A percentile compares a stretch with the other conserved stretches of the same genome.
Conservation (phyloP, 2,329 filamentous ascomycete genomes). For the Ilyonectria mors-panacis region DNA sequence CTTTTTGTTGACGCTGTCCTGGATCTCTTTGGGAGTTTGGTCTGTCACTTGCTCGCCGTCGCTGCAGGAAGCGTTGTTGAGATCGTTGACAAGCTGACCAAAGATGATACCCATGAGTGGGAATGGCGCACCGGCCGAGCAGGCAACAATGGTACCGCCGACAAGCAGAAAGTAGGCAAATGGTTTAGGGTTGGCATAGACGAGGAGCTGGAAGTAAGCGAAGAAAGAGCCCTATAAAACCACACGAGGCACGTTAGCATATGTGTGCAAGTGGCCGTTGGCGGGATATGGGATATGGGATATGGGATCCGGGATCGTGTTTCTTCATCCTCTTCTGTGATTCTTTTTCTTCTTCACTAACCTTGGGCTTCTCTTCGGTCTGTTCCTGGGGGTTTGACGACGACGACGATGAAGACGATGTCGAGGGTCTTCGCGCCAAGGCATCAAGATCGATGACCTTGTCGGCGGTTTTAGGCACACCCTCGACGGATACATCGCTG, state of each 20-base stretch:
- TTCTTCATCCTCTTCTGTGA: too few species aligned
- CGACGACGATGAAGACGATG: neutral
- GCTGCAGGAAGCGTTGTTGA: conserved; percentile 71
- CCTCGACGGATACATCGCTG: neutral
- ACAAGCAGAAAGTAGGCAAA: conserved; percentile 60
- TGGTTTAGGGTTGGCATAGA: conserved; percentile 61
- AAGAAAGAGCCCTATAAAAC: conserved; percentile 47
- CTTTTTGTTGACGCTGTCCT: conserved; percentile 66
- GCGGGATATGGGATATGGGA: neutral
- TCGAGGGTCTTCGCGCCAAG: conserved; percentile 5
- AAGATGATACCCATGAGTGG: conserved; percentile 76
- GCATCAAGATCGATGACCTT: neutral
- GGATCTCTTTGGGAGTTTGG: conserved; percentile 50
- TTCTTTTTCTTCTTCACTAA: neutral
- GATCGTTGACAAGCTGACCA: conserved; percentile 73
- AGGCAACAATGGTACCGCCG: conserved; percentile 61
- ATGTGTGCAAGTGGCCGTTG: neutral
- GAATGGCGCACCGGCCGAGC: conserved; percentile 73
- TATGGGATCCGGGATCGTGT: neutral
- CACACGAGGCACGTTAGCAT: neutral
- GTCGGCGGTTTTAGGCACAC: neutral
- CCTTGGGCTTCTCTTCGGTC: conserved; percentile 16
- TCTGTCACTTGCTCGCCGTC: conserved; percentile 43
- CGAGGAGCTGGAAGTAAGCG: conserved; percentile 61
- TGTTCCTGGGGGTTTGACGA: neutral